A percentile compares a stretch with the other conserved stretches of the same genome.
Evolutionary conservation across 2,329 filamentous ascomycete species (phyloP).

Genomic region (Cordyceps javanica): DNA sequence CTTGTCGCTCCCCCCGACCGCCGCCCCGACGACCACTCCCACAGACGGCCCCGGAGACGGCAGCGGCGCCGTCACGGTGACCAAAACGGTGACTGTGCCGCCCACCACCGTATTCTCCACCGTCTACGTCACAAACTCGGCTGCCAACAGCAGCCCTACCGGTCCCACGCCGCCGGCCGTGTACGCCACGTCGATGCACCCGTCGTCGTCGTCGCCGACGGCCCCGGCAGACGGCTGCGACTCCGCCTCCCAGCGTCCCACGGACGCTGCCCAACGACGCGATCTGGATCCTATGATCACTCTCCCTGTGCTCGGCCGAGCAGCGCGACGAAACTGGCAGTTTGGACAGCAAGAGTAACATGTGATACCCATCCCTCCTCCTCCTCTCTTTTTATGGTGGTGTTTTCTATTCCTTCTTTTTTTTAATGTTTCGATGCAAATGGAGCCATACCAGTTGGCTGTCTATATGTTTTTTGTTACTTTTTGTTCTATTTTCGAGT

Average conservation of each 20-base stretch:
- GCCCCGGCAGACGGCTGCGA: too few species aligned
- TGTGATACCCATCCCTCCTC: too few species aligned
- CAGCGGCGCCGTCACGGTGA: constrained; percentile 23
- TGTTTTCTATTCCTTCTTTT: not conserved
- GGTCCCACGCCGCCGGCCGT: not conserved
- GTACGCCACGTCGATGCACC: not conserved
- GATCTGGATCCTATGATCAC: too few species aligned
- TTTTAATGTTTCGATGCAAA: not conserved
- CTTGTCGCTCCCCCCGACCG: too few species aligned
- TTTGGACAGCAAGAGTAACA: not conserved
- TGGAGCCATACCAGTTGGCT: constrained; percentile 4
- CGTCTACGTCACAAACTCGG: constrained; percentile 20
- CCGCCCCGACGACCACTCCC: constrained; percentile 7
- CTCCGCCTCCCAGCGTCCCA: too few species aligned
- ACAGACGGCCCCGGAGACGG: not conserved
- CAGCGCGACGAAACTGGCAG: constrained; percentile 2
- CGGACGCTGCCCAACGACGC: too few species aligned
- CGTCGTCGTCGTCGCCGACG: not conserved
- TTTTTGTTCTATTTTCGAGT: not conserved
- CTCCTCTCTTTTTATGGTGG: too few species aligned
- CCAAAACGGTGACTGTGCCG: constrained; percentile 30
- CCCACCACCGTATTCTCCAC: constrained; percentile 33
- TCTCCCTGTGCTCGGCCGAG: not conserved
- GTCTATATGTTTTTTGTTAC: constrained; percentile 10
- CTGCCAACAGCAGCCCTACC: not conserved